Percentiles rank a stretch among this genome's conserved stretches.
Conservation (phyloP, 495 filamentous ascomycete genomes). For the Hypoxylon cercidicola region DNA sequence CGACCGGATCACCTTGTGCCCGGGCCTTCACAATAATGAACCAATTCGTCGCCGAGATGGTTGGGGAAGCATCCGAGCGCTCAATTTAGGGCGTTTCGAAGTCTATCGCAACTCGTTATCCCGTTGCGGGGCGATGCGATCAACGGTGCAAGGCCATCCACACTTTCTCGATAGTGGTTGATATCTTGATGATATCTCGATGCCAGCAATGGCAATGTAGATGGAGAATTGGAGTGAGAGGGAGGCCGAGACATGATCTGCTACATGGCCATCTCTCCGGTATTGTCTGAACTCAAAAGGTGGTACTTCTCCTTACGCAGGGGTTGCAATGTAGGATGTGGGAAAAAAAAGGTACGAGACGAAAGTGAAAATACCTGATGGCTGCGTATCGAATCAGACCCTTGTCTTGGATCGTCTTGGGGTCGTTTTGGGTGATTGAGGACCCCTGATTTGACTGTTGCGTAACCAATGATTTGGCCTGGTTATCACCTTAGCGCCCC, state of each 20-base stretch:
- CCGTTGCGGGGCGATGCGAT: conserved; percentile 31
- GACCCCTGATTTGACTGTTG: conserved; percentile 25
- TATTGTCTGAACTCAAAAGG: conserved; percentile 39
- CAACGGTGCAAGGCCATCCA: conserved; percentile 33
- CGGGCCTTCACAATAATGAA: no score
- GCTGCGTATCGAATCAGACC: conserved; percentile 43
- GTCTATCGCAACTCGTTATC: conserved; percentile 14
- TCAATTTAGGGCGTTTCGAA: conserved; percentile 9
- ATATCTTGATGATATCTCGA: conserved; percentile 20
- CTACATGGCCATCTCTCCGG: conserved; percentile 41
- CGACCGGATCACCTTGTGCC: conserved; percentile 18
- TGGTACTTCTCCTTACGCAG: conserved; percentile 33
- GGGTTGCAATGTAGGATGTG: conserved; percentile 15
- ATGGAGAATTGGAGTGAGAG: conserved; percentile 19
- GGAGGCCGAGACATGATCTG: conserved; percentile 41
- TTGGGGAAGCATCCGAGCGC: no score
- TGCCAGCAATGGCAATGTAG: conserved; percentile 12
- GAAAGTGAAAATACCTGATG: conserved; percentile 24
- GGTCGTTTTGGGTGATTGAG: conserved; percentile 2
- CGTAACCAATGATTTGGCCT: conserved; percentile 26
- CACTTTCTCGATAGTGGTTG: conserved; percentile 15
- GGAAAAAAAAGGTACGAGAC: conserved; percentile 36
- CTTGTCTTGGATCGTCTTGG: conserved; percentile 27
- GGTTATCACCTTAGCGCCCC: conserved; percentile 11
- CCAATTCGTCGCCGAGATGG: conserved; percentile 5